Base-by-base conservation (phyloP, 331 rosid genomes). In the Quercus phellos region DNA sequence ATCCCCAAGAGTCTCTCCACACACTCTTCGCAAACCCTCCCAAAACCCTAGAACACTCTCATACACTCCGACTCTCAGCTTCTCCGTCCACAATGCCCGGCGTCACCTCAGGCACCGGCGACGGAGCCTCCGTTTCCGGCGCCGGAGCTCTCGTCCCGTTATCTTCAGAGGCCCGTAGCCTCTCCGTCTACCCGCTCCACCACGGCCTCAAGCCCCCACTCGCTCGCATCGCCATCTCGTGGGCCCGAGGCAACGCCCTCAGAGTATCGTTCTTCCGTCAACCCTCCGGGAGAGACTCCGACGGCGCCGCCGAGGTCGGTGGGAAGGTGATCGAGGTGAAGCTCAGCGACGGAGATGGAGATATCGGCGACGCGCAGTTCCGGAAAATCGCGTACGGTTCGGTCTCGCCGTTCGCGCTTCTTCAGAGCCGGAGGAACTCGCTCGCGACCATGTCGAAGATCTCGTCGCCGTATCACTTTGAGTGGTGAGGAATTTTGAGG, bases 361-460 rank as follows among this genome's bases (percentile, higher is more conserved):
- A 92, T 79, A 84, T 87, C 34, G 26, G 85, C 18, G 94, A 83
- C n/a, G 85, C 90, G 1, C 84, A 80, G 72, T 80, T 89, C 89
- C 93, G 97, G 76, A 87, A 83, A 70, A 88, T 94, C 69, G 90
- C 95, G 0, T 92, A 94, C 68, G 97, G 91, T 58, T 94, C 99
- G 2, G 95, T 89, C 32, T 74, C 92, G 0, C 99, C 97, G 24
- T 94, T 92, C 77, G 97, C 97, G 4, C 83, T 90, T 50, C 97
- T 94, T 56, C 99, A 94, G 84, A 90, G 93, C 74, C 91, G 92
- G 35, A 83, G 92, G 76, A 89, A 84, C 82, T 81, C 94, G 50
- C 66, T 87, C 51, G 82, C 92, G 2, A 78, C 76, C 53, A 30
- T 90, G 63, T 83, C 87, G 14, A 92, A 89, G 84, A 51, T 82